Conservation (phyloP, 768 basidiomycete genomes). For the Nidularia sp. region DNA sequence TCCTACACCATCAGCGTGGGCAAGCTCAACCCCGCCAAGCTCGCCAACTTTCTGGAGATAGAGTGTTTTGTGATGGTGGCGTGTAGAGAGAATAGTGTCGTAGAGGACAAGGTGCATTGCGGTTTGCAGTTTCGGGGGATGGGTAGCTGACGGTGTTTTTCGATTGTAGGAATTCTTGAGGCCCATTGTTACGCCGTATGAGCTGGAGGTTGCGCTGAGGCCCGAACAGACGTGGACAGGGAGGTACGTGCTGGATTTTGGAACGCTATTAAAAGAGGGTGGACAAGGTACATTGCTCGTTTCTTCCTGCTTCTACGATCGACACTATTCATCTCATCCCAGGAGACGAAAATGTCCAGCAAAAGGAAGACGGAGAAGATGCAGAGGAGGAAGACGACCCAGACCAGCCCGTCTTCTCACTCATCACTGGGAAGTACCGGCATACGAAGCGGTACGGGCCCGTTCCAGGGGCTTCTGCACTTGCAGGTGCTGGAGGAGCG, state of each 20-base stretch:
- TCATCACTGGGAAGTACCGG: slow-evolving; percentile 82
- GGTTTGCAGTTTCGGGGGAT: no score
- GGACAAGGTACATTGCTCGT: not conserved
- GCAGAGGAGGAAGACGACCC: slow-evolving; percentile 43
- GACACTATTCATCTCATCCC: not conserved
- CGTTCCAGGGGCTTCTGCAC: slow-evolving; percentile 3
- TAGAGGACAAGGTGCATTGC: slow-evolving; percentile 38
- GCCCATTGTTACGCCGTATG: slow-evolving; percentile 93
- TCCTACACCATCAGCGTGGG: slow-evolving; percentile 94
- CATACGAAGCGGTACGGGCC: slow-evolving; percentile 66
- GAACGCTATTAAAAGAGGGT: slow-evolving; percentile 38
- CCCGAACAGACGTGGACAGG: slow-evolving; percentile 71
- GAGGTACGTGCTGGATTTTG: slow-evolving; percentile 77
- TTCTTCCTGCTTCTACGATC: not conserved
- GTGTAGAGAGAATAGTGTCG: slow-evolving; percentile 87
- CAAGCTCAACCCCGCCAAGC: slow-evolving; percentile 89
- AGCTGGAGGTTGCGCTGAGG: slow-evolving; percentile 78
- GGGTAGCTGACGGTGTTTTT: no score
- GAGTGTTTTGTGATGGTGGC: slow-evolving; percentile 95
- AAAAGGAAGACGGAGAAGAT: slow-evolving; percentile 25
- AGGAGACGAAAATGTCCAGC: slow-evolving; percentile 19
- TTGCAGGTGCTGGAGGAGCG: slow-evolving; percentile 1
- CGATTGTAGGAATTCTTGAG: slow-evolving; percentile 71
- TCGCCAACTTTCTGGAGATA: slow-evolving; percentile 94
- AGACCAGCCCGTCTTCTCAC: slow-evolving; percentile 80